A percentile compares a stretch with the other conserved stretches of the same genome.
Conservation (phyloP, 345 rosid genomes). For the Xanthoceras sorbifolium region DNA sequence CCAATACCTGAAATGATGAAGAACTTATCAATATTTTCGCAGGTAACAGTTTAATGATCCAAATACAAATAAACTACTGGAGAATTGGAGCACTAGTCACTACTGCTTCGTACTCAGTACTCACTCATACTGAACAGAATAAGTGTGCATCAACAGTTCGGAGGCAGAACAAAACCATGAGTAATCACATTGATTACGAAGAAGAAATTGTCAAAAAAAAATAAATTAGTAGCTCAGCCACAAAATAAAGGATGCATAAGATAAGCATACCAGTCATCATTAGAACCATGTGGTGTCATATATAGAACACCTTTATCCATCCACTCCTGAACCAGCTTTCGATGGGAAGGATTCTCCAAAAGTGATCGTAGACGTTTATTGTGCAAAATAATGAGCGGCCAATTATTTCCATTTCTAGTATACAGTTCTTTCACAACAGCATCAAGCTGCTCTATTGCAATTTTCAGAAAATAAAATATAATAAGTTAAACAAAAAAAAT, state of each 20-base stretch:
- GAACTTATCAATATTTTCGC: background rate
- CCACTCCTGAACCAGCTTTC: slow-evolving; percentile 72
- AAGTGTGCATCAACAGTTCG: background rate
- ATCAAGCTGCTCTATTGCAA: slow-evolving; percentile 81
- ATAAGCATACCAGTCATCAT: slow-evolving; percentile 79
- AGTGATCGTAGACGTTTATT: slow-evolving; percentile 67
- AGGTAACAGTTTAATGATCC: background rate
- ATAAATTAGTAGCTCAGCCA: slow-evolving; percentile 2
- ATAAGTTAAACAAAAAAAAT: slow-evolving; percentile 14
- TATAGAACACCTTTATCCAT: slow-evolving; percentile 57
- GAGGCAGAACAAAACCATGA: background rate
- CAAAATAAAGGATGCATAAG: background rate
- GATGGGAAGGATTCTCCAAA: slow-evolving; percentile 49
- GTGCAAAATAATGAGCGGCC: slow-evolving; percentile 81
- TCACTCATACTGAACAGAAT: background rate
- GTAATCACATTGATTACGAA: background rate
- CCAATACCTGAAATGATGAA: slow-evolving; percentile 66
- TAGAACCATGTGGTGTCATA: slow-evolving; percentile 82
- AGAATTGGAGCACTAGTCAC: background rate
- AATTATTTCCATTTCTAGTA: slow-evolving; percentile 50
- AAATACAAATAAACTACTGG: background rate
- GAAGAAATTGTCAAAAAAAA: background rate
- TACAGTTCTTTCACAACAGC: slow-evolving; percentile 68
- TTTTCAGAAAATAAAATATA: slow-evolving; percentile 16
- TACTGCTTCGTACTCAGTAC: background rate